These are phyloP conservation scores for Phytophthora chlamydospora DNA, from an alignment of 352 stramenopile species.

Conservation along the genomic window DNA sequence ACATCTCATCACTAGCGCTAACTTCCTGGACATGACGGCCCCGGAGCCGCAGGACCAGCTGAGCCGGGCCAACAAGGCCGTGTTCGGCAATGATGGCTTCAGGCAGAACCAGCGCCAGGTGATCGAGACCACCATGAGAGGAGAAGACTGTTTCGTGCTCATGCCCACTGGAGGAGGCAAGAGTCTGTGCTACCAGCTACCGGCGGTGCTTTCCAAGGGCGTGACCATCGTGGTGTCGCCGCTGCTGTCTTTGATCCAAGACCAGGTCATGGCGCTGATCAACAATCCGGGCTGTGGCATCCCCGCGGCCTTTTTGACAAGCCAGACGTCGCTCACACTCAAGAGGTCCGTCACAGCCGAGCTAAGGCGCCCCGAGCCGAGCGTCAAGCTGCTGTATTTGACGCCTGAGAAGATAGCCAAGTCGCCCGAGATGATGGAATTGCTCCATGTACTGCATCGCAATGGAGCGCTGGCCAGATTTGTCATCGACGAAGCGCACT, in stretches of 20 bases:
- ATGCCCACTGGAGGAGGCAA: constrained; percentile 95
- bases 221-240: constrained; percentile 95
- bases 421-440: constrained; percentile 71
- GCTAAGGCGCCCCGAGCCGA: constrained; percentile 73
- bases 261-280: constrained; percentile 90
- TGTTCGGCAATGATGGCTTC: constrained; percentile 87
- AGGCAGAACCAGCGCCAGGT: constrained; percentile 92
- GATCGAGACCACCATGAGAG: constrained; percentile 91
- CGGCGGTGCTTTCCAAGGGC: constrained; percentile 62
- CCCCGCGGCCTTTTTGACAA: constrained; percentile 76
- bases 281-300: constrained; percentile 68
- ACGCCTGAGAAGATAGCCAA: constrained; percentile 95
- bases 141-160: constrained; percentile 93
- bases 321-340: constrained; percentile 67
- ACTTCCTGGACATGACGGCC: constrained; percentile 1
- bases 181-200: constrained; percentile 92
- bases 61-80: constrained; percentile 55
- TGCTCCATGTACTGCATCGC: constrained; percentile 46
- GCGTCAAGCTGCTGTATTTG: constrained; percentile 92
- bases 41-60: constrained; percentile 42
- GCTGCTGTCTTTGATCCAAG: constrained; percentile 94
- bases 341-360: constrained; percentile 78
- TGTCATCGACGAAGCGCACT: constrained; percentile 95
- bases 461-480: constrained; percentile 90
- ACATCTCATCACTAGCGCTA: not conserved